These are phyloP conservation scores for Pestalotiopsis fici DNA, from an alignment of 2,329 filamentous ascomycete genomes.

Conservation along the genomic window DNA sequence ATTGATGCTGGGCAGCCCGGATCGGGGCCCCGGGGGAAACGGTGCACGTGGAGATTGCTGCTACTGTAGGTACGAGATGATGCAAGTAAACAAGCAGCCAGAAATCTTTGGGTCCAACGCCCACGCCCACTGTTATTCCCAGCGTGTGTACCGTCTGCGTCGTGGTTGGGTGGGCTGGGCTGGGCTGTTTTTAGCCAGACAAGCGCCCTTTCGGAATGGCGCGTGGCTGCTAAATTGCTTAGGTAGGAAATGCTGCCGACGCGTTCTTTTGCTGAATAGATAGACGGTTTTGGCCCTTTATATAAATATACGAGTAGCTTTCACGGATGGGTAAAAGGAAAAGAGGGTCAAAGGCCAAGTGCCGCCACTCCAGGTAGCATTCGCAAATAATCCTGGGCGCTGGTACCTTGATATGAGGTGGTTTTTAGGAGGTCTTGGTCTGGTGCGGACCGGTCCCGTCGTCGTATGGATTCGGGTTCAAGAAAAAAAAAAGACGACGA, in stretches of 20 bases:
- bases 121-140: too few species aligned
- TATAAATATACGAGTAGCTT: background rate
- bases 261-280: background rate
- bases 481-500: background rate
- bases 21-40: background rate
- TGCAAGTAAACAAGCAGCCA: background rate
- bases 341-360: background rate
- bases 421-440: background rate
- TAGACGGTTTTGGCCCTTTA: background rate
- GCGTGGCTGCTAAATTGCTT: too few species aligned
- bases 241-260: background rate
- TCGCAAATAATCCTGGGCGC: background rate
- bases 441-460: too few species aligned
- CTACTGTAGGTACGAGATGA: background rate
- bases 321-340: background rate
- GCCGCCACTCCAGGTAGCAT: background rate
- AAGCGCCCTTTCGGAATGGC: too few species aligned
- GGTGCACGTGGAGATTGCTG: background rate
- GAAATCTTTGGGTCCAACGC: background rate
- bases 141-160: too few species aligned
- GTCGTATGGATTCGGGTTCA: background rate
- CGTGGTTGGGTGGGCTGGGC: too few species aligned
- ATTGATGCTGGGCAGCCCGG: background rate
- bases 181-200: too few species aligned
- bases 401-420: background rate